Conservation (phyloP, 129 eudicot species). For the Kitagawia praeruptora region DNA sequence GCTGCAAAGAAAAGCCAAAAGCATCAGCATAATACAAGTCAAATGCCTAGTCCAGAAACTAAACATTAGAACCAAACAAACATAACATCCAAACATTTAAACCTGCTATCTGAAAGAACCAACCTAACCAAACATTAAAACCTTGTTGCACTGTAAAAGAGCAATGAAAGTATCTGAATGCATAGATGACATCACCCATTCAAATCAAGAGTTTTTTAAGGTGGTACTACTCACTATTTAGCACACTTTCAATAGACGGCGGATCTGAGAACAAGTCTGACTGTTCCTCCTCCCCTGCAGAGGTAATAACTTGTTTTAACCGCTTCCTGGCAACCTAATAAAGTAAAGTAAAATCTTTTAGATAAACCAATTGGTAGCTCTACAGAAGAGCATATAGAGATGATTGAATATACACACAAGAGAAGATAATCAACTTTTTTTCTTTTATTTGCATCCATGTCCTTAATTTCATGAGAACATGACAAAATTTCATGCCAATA, state of each 20-base stretch:
- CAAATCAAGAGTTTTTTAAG: constrained; percentile 2
- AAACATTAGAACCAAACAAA: neutral
- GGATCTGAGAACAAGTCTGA: constrained; percentile 47
- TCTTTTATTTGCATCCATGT: neutral
- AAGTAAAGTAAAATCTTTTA: constrained; percentile 22
- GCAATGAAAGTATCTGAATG: neutral
- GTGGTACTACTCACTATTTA: constrained; percentile 48
- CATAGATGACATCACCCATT: neutral
- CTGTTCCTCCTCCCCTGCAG: constrained; percentile 62
- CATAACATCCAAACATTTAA: neutral
- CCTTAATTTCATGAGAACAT: neutral
- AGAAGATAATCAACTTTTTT: neutral
- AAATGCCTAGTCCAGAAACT: constrained; percentile 1
- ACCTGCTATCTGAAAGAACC: too few species aligned
- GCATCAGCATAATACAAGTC: constrained; percentile 6
- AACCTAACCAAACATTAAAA: neutral
- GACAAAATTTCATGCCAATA: neutral
- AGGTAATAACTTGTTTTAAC: constrained; percentile 72
- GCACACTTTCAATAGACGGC: constrained; percentile 38
- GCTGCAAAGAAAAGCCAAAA: constrained; percentile 38
- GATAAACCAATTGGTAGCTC: constrained; percentile 13
- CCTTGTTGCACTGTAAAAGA: neutral
- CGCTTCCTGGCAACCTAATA: constrained; percentile 81
- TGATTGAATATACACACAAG: neutral
- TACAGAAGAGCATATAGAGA: neutral